phyloP scores from a whole-genome alignment of 1,284 basidiomycete genomes.

The Clitocybe nebularis region DNA sequence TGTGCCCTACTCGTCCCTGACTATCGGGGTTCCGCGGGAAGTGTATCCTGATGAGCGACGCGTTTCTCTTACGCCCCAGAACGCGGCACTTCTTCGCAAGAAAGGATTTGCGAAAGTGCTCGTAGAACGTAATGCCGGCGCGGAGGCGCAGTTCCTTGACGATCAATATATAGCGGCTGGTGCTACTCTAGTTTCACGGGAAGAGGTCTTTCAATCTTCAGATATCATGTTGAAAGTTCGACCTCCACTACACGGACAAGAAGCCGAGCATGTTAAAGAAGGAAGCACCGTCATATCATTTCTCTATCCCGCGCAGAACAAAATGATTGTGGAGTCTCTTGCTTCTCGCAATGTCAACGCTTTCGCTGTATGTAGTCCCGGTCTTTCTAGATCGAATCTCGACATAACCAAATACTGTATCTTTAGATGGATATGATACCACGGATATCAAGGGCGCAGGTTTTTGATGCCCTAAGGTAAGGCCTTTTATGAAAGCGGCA shows the following conservation, averaged over 20 bases:
- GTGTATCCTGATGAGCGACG: constrained; percentile 72
- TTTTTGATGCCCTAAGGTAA: constrained; percentile 80
- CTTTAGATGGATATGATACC: constrained; percentile 82
- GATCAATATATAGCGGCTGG: constrained; percentile 77
- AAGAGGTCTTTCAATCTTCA: constrained; percentile 57
- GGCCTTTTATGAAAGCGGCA: constrained; percentile 6
- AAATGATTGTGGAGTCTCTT: constrained; percentile 62
- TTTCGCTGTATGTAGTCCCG: constrained; percentile 42
- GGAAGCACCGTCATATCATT: constrained; percentile 82
- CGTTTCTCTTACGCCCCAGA: constrained; percentile 76
- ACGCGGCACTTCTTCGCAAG: constrained; percentile 69
- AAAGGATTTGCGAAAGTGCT: constrained; percentile 75
- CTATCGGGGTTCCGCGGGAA: constrained; percentile 76
- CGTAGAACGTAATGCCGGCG: constrained; percentile 70
- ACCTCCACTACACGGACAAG: constrained; percentile 60
- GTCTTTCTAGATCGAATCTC: neutral
- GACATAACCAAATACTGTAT: constrained; percentile 1
- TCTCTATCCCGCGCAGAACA: constrained; percentile 79
- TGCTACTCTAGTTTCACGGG: constrained; percentile 63
- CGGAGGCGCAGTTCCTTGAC: constrained; percentile 72
- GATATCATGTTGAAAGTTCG: constrained; percentile 84
- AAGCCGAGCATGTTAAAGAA: constrained; percentile 56
- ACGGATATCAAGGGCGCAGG: constrained; percentile 81
- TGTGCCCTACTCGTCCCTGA: constrained; percentile 66
- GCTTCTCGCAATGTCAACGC: constrained; percentile 61